Conservation (phyloP, 768 basidiomycete species). For the Agaricus sinodeliciosus region DNA sequence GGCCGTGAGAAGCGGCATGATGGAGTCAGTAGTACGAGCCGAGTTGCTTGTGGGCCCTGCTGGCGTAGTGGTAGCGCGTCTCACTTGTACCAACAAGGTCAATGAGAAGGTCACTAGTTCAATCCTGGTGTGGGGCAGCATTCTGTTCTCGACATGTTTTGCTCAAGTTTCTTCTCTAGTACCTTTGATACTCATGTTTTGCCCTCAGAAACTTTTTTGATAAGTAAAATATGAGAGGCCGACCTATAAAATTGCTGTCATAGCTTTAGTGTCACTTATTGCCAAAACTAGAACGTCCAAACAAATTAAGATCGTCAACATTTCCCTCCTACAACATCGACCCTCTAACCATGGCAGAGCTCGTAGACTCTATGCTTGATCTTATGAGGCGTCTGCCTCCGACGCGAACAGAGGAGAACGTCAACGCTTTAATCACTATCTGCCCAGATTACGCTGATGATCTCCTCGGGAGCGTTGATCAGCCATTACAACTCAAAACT, state of each 20-base stretch:
- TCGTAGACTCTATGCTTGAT: conserved; percentile 91
- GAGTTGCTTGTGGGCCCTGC: conserved; percentile 18
- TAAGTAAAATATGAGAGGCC: too few relatives aligned
- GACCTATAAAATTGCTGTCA: too few relatives aligned
- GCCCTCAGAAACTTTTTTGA: too few relatives aligned
- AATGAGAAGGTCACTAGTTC: conserved; percentile 36
- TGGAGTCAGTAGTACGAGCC: neutral
- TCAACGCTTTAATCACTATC: conserved; percentile 71
- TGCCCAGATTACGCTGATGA: conserved; percentile 95
- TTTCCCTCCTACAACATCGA: neutral
- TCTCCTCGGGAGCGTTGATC: conserved; percentile 90
- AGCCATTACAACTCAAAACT: conserved; percentile 76
- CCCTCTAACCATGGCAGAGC: conserved; percentile 51
- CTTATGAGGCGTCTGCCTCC: conserved; percentile 95
- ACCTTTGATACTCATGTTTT: too few relatives aligned
- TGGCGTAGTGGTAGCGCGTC: conserved; percentile 37
- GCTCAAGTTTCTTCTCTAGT: too few relatives aligned
- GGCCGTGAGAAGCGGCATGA: neutral
- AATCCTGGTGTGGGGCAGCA: conserved; percentile 31
- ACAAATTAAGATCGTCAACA: neutral
- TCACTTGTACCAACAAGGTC: conserved; percentile 24
- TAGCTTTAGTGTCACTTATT: neutral
- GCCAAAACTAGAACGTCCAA: conserved; percentile 2
- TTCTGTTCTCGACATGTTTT: too few relatives aligned
- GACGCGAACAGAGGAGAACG: conserved; percentile 80